Conservation (phyloP, 805 yeast species). For the Jamesozyma lodderae region DNA sequence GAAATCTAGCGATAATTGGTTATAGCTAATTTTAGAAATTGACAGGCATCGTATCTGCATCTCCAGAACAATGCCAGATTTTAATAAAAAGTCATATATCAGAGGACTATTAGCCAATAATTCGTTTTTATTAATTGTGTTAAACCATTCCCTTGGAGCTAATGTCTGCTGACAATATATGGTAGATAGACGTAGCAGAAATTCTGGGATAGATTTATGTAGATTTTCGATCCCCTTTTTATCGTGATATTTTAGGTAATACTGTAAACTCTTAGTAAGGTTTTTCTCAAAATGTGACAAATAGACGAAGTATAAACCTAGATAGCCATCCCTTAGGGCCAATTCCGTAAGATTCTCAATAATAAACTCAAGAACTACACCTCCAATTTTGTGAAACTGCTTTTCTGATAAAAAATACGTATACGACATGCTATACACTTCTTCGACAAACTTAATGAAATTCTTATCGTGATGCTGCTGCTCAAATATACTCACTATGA, state of each 20-base stretch:
- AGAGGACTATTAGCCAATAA: conserved; percentile 1
- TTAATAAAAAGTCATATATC: conserved; percentile 8
- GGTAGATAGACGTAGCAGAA: conserved; percentile 1
- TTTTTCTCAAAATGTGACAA: conserved; percentile 17
- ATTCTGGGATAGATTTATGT: not conserved
- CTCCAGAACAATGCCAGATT: conserved; percentile 10
- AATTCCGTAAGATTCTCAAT: conserved; percentile 8
- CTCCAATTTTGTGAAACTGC: conserved; percentile 11
- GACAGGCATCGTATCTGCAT: conserved; percentile 12
- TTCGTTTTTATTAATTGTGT: conserved; percentile 2
- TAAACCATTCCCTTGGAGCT: conserved; percentile 13
- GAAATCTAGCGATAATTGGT: conserved; percentile 13
- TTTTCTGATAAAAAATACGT: conserved; percentile 8
- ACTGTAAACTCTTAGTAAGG: conserved; percentile 9
- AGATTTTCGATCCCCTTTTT: not conserved
- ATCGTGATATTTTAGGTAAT: not conserved
- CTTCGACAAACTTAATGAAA: conserved; percentile 11
- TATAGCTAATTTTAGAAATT: conserved; percentile 12
- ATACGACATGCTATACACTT: conserved; percentile 16
- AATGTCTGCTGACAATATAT: conserved; percentile 3
- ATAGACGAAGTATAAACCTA: conserved; percentile 10
- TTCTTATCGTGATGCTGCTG: conserved; percentile 6
- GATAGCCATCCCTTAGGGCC: conserved; percentile 5
- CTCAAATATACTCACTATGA: conserved; percentile 15
- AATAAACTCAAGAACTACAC: conserved; percentile 13